A percentile compares a stretch with the other conserved stretches of the same genome.
These are phyloP conservation scores for Laetiporus sulphureus DNA, from an alignment of 1,284 basidiomycete genomes.

Conservation along the genomic window DNA sequence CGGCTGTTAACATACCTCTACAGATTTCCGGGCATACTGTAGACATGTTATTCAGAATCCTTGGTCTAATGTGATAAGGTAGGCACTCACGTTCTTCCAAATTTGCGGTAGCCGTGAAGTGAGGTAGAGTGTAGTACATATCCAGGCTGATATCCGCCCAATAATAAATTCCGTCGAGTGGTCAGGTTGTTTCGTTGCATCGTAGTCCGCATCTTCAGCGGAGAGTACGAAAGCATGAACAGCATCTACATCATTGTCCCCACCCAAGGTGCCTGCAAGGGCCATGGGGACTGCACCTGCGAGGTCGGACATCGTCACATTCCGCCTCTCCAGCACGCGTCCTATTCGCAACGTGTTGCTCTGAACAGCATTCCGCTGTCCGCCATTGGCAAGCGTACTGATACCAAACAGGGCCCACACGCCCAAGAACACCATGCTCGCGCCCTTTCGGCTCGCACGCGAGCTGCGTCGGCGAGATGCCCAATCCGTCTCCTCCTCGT, in stretches of 20 bases:
- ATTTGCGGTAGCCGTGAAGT: constrained; percentile 92
- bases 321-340: constrained; percentile 19
- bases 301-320: constrained; percentile 8
- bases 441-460: constrained; percentile 54
- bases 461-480: constrained; percentile 34
- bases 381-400: constrained; percentile 39
- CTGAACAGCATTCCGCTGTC: constrained; percentile 20
- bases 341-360: constrained; percentile 23
- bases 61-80: not conserved
- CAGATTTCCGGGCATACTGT: constrained; percentile 85
- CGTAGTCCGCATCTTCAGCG: not conserved
- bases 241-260: not conserved
- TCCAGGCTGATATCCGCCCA: constrained; percentile 88
- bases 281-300: not conserved
- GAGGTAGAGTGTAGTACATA: constrained; percentile 86
- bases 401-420: constrained; percentile 65
- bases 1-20: constrained; percentile 52
- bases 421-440: constrained; percentile 68
- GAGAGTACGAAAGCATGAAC: not conserved
- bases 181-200: not conserved
- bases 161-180: constrained; percentile 53
- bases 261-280: constrained; percentile 1
- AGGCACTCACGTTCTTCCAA: constrained; percentile 88
- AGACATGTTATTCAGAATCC: constrained; percentile 1
- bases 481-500: constrained; percentile 19